Conservation (phyloP, 208 protist genomes). For the Perkinsela sp. region DNA sequence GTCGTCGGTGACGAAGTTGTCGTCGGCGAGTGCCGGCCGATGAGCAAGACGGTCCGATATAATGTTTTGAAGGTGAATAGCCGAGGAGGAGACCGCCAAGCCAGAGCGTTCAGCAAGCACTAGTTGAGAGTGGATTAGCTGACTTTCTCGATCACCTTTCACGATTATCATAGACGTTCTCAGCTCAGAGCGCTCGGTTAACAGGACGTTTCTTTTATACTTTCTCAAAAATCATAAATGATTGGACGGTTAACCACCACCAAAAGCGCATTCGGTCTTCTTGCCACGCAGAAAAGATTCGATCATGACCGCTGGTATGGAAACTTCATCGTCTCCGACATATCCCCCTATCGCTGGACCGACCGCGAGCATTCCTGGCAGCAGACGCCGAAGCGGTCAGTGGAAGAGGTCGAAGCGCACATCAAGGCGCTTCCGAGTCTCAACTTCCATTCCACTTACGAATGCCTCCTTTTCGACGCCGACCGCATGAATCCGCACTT, state of each 20-base stretch:
- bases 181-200: no score
- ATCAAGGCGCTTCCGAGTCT: slow-evolving; percentile 35
- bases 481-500: slow-evolving; percentile 32
- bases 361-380: slow-evolving; percentile 37
- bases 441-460: slow-evolving; percentile 43
- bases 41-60: slow-evolving; percentile 99
- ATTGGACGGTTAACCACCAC: not conserved
- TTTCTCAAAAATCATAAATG: no score
- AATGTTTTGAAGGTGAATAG: slow-evolving; percentile 83
- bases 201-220: no score
- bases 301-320: slow-evolving; percentile 60
- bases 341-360: slow-evolving; percentile 48
- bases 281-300: slow-evolving; percentile 21
- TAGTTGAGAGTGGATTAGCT: no score
- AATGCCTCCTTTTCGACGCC: slow-evolving; percentile 42
- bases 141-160: no score
- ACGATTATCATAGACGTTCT: no score
- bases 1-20: slow-evolving; percentile 92
- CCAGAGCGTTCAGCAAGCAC: slow-evolving; percentile 58
- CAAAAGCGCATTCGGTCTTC: slow-evolving; percentile 5
- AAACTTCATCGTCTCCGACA: slow-evolving; percentile 40
- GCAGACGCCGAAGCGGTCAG: slow-evolving; percentile 21
- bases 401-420: slow-evolving; percentile 38
- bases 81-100: slow-evolving; percentile 23
- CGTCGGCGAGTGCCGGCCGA: slow-evolving; percentile 93